A percentile compares a stretch with the other conserved stretches of the same genome.
Conservation (phyloP, 177 flowering plant genomes). For the Vitis hybrid region DNA sequence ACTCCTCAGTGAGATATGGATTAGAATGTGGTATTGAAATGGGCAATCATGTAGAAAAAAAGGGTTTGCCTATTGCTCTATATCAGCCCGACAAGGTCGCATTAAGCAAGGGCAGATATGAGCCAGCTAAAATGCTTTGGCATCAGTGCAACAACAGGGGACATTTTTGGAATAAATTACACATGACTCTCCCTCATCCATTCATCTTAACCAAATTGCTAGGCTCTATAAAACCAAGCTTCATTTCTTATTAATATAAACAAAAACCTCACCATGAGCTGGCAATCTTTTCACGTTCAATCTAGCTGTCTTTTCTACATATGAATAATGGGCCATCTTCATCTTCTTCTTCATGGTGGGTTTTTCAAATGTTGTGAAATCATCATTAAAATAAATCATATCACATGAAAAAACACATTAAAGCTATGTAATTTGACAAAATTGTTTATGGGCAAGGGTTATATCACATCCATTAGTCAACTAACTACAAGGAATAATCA, state of each 20-base stretch:
- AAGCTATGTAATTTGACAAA: no score
- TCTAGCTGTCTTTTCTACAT: background rate
- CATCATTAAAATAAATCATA: no score
- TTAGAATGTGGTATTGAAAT: background rate
- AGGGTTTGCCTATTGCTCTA: conserved; percentile 5
- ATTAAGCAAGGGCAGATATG: conserved; percentile 25
- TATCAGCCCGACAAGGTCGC: conserved; percentile 22
- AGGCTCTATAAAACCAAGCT: no score
- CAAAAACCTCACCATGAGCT: background rate
- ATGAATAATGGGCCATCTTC: background rate
- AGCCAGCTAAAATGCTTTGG: conserved; percentile 24
- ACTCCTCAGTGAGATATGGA: background rate
- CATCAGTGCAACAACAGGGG: conserved; percentile 4
- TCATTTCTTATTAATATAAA: no score
- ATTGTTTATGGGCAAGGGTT: no score
- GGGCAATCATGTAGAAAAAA: background rate
- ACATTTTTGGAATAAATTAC: conserved; percentile 9
- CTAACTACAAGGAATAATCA: no score
- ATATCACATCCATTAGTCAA: no score
- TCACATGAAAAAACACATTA: background rate
- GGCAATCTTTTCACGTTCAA: background rate
- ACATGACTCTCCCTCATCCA: background rate
- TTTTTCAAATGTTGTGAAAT: no score
- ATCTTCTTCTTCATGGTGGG: background rate
- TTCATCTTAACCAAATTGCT: background rate